Evolutionary conservation across 257 asterid genomes (phyloP).

Genomic region (Solanum rostratum): DNA sequence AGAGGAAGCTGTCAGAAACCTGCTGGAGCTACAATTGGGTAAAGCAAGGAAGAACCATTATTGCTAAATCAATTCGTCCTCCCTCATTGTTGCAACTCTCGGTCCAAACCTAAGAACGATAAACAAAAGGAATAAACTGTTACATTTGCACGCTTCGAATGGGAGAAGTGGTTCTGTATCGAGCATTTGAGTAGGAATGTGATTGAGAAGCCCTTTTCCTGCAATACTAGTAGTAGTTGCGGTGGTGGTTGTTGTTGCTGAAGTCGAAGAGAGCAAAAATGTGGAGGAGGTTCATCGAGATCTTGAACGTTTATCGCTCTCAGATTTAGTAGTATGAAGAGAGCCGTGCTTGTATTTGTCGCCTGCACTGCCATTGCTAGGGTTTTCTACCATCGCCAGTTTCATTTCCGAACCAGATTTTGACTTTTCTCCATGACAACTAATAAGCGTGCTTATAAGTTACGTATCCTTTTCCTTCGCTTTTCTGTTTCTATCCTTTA

Average conservation of each 20-base stretch:
- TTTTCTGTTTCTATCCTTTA: neutral
- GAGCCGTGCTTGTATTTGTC: neutral
- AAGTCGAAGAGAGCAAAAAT: neutral
- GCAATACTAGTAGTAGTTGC: neutral
- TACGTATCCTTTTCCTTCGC: conserved; percentile 76
- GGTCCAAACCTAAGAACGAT: neutral
- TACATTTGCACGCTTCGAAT: neutral
- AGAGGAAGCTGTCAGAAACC: neutral
- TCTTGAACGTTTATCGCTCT: neutral
- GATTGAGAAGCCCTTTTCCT: neutral
- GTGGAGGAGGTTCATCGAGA: neutral
- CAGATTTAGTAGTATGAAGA: neutral
- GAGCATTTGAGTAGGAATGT: neutral
- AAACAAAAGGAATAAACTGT: neutral
- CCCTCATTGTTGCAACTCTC: neutral
- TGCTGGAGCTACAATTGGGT: neutral
- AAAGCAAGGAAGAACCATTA: neutral
- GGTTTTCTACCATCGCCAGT: neutral
- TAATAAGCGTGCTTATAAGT: conserved; percentile 95
- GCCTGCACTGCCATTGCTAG: neutral
- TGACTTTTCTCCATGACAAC: conserved; percentile 37
- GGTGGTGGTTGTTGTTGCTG: neutral
- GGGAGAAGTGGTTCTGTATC: neutral
- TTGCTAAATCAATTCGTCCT: neutral
- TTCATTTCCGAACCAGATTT: neutral